Base-by-base conservation (phyloP, 352 stramenopile genomes). In the Globisporangium cylindrosporum region DNA sequence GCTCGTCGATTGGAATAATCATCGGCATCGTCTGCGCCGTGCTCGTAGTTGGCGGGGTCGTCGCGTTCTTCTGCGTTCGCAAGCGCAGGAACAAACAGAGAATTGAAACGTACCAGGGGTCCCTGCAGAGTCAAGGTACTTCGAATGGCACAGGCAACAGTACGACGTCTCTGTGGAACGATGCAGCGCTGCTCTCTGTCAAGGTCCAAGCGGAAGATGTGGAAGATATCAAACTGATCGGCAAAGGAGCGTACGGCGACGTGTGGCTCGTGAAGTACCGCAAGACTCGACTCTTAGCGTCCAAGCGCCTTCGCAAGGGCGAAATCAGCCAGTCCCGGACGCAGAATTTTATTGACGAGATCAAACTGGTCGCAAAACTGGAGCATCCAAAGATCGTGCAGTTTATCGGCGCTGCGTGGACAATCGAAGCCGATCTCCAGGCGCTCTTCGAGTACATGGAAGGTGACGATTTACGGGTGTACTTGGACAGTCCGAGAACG, bases 121-220 rank as follows among this genome's bases (percentile, higher is more conserved):
- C 38, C 4, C 10, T 46, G 38, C 38, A 46, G 38, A 46, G 38
- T 46, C 38, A 46, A 46, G 38, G 38, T 46, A 46, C 38, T 15
- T 41, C 34, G 8, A 41, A 41, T 14, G 8, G 34, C 34, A 41
- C 57, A 1, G 43, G 46, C 4, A 48, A 51, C 14, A 12, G 38
- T 4, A 46, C 38, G 14, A 18, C 59, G 6, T 49, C 51, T 4
- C 12, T 58, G 24, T 58, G 51, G 51, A 9, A 58, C 10, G 51
- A 58, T 14, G 24, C 36, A 24, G 8, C 34, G 7, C 34, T 86
- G 32, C 48, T 83, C 12, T 75, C 78, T 1, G 54, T 83, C 27
- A 75, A 82, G 29, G 54, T 69, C 29, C 41, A 48, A 20, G 54
- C 64, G 34, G 56, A 63, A 18, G 54, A 69, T 12, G 62, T 69